These are phyloP conservation scores for Aspergillus awamori DNA, from an alignment of 2,329 filamentous ascomycete genomes.

Conservation along the genomic window DNA sequence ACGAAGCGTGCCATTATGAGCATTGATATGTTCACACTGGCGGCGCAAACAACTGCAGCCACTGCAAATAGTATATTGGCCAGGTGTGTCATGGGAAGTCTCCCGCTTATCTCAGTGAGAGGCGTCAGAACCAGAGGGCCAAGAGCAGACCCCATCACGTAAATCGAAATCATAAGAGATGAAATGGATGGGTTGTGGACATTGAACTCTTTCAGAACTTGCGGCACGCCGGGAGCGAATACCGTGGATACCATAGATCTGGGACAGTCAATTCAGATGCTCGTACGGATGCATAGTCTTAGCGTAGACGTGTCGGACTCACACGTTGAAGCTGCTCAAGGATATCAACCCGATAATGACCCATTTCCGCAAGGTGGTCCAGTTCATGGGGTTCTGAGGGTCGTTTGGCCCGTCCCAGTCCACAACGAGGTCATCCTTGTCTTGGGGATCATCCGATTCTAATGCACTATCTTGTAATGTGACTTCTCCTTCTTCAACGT, in stretches of 20 bases:
- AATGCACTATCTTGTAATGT: not conserved
- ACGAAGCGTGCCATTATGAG: conserved; percentile 58
- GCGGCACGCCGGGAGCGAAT: conserved; percentile 41
- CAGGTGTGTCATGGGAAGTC: conserved; percentile 56
- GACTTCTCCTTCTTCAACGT: conserved; percentile 7
- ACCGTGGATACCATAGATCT: conserved; percentile 42
- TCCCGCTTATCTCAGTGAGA: conserved; percentile 65
- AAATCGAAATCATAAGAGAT: conserved; percentile 60
- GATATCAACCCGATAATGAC: conserved; percentile 22
- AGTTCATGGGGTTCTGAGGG: conserved; percentile 24
- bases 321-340: conserved; percentile 25
- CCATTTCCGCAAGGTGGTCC: conserved; percentile 21
- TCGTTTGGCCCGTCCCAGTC: conserved; percentile 21
- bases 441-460: conserved; percentile 12
- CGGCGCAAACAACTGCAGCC: conserved; percentile 65
- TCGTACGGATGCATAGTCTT: not conserved
- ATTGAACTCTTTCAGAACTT: conserved; percentile 49
- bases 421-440: conserved; percentile 15
- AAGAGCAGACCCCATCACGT: conserved; percentile 60
- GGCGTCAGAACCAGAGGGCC: conserved; percentile 61
- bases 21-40: conserved; percentile 56
- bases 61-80: conserved; percentile 63
- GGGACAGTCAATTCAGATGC: not conserved
- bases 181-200: conserved; percentile 44
- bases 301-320: not conserved